Base-by-base conservation (phyloP, 306 rosid species). In the Ammopiptanthus mongolicus region DNA sequence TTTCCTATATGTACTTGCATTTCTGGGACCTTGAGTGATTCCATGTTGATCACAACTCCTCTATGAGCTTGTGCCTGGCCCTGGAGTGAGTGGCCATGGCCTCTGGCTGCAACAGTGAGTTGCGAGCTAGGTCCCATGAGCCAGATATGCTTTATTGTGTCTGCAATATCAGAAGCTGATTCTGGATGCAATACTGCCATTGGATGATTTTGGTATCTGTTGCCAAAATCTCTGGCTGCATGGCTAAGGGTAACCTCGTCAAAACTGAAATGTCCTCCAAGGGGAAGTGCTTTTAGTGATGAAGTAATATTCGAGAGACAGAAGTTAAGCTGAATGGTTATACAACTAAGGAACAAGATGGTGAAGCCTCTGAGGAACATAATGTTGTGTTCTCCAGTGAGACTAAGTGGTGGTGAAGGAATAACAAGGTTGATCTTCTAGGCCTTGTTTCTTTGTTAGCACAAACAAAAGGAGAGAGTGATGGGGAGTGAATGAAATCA, bases 61-160 rank as follows among this genome's bases (percentile, higher is more conserved):
- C 76, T 75, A 65, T 83, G 91, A 68, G 96, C 81, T 77, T 96
- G 98, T 33, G 99, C 78, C 77, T 96, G 98, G 42, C 99, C 99
- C 11, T 81, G 91, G 68, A 96, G 92, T 13, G 99, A 92, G 91
- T 96, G 99, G 10, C 98, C 99, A 60, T 96, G 99, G 66, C 99
- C 99, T 87, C 98, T 79, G 4, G 98, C 98, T 19, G 96, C 98
- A 65, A 92, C 87, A 8, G 90, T 92, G 47, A 92, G 93, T 34
- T 89, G 88, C 0, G 99, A 90, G n/a, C 65, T 72, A 19, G 90
- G 89, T 37, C 93, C 99, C 91, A 85, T 87, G 37, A 81, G 60
- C 92, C 92, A 90, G n/a, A 96, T 59, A 86, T 92, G 96, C 75
- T 72, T 84, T 48, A 96, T 61, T 5, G 87, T 85, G 15, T 34